Conservation (phyloP, 345 rosid genomes). For the Heritiera fomes region DNA sequence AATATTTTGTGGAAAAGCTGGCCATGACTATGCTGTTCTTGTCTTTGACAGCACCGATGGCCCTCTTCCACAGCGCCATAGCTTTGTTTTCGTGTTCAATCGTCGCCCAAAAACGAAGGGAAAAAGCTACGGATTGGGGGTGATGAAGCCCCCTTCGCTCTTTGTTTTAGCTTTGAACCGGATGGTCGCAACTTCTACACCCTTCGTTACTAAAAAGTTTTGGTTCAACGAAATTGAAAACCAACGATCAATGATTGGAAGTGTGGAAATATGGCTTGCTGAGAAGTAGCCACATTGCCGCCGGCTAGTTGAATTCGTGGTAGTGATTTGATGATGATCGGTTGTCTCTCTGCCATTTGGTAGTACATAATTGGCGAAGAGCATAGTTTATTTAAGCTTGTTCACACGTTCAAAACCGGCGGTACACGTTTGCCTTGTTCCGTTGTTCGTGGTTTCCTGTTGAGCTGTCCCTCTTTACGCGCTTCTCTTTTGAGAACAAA, state of each 20-base stretch:
- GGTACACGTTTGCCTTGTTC: background rate
- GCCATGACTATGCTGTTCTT: slow-evolving; percentile 55
- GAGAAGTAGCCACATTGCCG: background rate
- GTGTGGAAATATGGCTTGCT: background rate
- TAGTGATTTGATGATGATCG: background rate
- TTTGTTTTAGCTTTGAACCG: slow-evolving; percentile 19
- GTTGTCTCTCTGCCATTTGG: background rate
- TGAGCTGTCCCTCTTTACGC: background rate
- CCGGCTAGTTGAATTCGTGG: background rate
- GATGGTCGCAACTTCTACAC: background rate
- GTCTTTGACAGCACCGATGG: slow-evolving; percentile 76
- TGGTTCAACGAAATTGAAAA: slow-evolving; percentile 10
- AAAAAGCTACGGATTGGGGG: background rate
- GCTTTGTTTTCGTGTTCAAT: background rate
- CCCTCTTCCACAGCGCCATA: slow-evolving; percentile 71
- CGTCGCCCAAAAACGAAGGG: background rate
- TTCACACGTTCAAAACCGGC: background rate
- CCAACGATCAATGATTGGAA: background rate
- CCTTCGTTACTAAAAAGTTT: background rate
- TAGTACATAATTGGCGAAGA: background rate
- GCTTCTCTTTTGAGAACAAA: background rate
- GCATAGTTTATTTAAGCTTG: background rate
- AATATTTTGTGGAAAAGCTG: slow-evolving; percentile 33
- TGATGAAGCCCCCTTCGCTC: background rate
- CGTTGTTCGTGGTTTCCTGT: background rate